phyloP scores from a whole-genome alignment of 2,329 filamentous ascomycete genomes.

The Fusarium burgessii region DNA sequence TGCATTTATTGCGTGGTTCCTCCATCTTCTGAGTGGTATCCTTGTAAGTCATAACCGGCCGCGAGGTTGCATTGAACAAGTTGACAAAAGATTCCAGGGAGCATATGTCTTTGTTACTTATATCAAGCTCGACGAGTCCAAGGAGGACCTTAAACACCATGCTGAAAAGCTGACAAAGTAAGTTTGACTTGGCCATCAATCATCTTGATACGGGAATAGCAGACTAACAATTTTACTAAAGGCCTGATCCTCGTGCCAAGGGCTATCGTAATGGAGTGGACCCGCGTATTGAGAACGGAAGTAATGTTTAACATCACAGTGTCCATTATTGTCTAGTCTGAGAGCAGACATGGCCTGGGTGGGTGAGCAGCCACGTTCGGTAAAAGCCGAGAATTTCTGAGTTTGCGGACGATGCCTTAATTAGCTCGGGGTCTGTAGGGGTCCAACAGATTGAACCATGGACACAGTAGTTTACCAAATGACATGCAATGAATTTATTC shows the following conservation, averaged over 20 bases:
- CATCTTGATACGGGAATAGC: no score
- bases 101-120: neutral
- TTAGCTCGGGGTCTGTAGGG: neutral
- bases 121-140: no score
- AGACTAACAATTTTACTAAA: no score
- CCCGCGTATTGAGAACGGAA: no score
- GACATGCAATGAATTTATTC: no score
- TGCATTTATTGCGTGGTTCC: conserved; percentile 7
- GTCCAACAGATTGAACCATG: neutral
- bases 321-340: neutral
- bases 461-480: neutral
- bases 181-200: no score
- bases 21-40: conserved; percentile 1
- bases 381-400: neutral
- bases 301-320: neutral
- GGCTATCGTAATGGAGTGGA: no score
- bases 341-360: neutral
- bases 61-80: rapidly evolving
- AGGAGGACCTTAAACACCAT: no score
- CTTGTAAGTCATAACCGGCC: neutral
- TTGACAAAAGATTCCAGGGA: neutral
- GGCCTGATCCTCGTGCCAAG: no score
- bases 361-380: no score
- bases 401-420: neutral
- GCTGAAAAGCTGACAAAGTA: no score